Percentiles rank a stretch among this genome's conserved stretches.
These are phyloP conservation scores for Ligustrum vulgare DNA, from an alignment of 257 asterid species.

Conservation along the genomic window DNA sequence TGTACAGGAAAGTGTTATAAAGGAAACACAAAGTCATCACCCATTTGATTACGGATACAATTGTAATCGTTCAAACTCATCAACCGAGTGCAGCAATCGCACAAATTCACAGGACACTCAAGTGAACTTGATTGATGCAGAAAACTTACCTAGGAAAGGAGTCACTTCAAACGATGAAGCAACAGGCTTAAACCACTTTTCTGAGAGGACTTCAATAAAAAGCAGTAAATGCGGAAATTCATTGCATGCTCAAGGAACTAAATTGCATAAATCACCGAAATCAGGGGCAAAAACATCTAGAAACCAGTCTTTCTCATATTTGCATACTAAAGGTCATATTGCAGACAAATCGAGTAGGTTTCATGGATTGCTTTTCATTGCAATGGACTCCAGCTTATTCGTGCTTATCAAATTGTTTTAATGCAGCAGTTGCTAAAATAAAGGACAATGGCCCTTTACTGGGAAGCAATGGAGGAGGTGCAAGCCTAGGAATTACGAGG, in stretches of 20 bases:
- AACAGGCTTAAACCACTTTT: conserved; percentile 30
- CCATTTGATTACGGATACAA: conserved; percentile 24
- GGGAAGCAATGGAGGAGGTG: conserved; percentile 40
- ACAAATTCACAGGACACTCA: conserved; percentile 26
- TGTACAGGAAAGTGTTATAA: conserved; percentile 27
- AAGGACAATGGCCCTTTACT: conserved; percentile 47
- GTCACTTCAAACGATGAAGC: conserved; percentile 32
- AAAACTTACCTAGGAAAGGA: conserved; percentile 32
- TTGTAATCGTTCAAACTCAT: conserved; percentile 32
- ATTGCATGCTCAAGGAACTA: conserved; percentile 40
- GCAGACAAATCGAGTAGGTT: conserved; percentile 54
- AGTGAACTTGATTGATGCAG: conserved; percentile 34
- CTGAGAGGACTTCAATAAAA: conserved; percentile 40
- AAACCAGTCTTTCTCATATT: conserved; percentile 45
- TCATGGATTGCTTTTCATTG: conserved; percentile 2
- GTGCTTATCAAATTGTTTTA: conserved; percentile 28
- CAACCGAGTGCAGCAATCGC: conserved; percentile 20
- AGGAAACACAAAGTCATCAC: conserved; percentile 29
- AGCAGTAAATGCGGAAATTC: conserved; percentile 40
- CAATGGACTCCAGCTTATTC: conserved; percentile 14
- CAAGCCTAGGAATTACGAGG: conserved; percentile 47
- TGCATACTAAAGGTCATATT: conserved; percentile 33
- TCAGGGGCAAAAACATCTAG: conserved; percentile 39
- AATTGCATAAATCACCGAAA: conserved; percentile 44
- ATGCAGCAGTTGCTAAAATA: conserved; percentile 47